Evolutionary conservation across 371 early-diverging fungal species (phyloP).

Genomic region (Syncephalastrum racemosum): DNA sequence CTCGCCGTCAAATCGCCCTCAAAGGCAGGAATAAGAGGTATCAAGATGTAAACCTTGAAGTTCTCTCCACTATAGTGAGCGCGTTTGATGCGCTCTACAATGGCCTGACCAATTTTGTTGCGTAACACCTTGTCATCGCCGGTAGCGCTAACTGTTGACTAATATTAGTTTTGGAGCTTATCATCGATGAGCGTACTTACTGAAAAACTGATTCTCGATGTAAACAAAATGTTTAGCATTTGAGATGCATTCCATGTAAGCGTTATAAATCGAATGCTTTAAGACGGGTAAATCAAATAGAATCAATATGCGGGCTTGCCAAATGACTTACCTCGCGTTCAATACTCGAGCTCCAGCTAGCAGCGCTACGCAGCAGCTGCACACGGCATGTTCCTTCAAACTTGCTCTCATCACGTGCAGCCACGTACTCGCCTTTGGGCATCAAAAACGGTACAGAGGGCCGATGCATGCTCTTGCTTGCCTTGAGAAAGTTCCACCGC

Average conservation of each 20-base stretch:
- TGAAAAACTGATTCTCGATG: conserved; percentile 94
- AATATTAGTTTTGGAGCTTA: background rate
- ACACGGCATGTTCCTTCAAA: conserved; percentile 67
- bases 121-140: conserved; percentile 35
- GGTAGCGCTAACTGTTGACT: conserved; percentile 25
- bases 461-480: conserved; percentile 65
- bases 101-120: conserved; percentile 42
- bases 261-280: conserved; percentile 79
- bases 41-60: conserved; percentile 84
- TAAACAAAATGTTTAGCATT: conserved; percentile 86
- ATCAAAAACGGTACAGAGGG: conserved; percentile 67
- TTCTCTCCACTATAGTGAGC: conserved; percentile 69
- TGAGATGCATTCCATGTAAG: conserved; percentile 78
- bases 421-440: conserved; percentile 79
- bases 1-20: conserved; percentile 77
- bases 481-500: conserved; percentile 89
- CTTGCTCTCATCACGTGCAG: conserved; percentile 61
- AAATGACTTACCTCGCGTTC: conserved; percentile 39
- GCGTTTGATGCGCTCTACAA: conserved; percentile 74
- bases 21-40: conserved; percentile 92
- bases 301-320: background rate
- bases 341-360: conserved; percentile 70
- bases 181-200: conserved; percentile 46
- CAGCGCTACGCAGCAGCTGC: conserved; percentile 68
- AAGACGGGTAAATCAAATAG: background rate